Evolutionary conservation across 2,329 filamentous ascomycete species (phyloP), one percentile per base, ranked within the genome.

Genomic region (Fusarium sp.): DNA sequence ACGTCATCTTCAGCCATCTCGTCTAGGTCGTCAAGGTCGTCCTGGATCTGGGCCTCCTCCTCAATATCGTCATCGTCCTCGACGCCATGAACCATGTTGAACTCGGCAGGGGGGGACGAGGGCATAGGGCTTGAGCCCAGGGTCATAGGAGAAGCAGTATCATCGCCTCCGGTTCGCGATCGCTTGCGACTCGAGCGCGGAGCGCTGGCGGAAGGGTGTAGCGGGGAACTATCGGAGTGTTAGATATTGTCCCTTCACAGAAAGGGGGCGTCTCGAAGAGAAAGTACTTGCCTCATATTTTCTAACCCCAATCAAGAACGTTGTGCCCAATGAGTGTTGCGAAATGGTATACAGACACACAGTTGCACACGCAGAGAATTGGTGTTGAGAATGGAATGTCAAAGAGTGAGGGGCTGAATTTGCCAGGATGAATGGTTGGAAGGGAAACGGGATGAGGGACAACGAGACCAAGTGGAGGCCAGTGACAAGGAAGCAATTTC

Each of bases 1-100:
- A 96, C 87, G 61, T 92, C 90, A 58, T 94, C 92, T 75, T 94
- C 93, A 9, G 92, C 91, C 83, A 89, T 88, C 76, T 94, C 91
- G 73, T 96, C 93, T 44, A 94, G 85, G 61, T 96, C 91, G 58
- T 93, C 91, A 16, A 90, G 84, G 71, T 91, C 90, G 69, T 90
- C 89, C 70, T 93, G 89, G 49, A 90, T 83, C 75, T 93, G 90
- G 54, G 87, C 86, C 55, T 93, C 90, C 55, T 91, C 89, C 60
- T 93, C 85, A 38, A 90, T 86, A 72, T 92, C 90, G 67, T 93
- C 91, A 11, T 90, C 86, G 46, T 91, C 89, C 65, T 92, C 90
- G 31, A 83, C 85, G 56, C 90, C 89, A 58, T 91, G 89, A 6
- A 87, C 86, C 68, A 93, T 89, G 70, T 84, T 82, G 74, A 88